Base-by-base conservation (phyloP, 164 flowering plant genomes). In the Sextonia rubra region DNA sequence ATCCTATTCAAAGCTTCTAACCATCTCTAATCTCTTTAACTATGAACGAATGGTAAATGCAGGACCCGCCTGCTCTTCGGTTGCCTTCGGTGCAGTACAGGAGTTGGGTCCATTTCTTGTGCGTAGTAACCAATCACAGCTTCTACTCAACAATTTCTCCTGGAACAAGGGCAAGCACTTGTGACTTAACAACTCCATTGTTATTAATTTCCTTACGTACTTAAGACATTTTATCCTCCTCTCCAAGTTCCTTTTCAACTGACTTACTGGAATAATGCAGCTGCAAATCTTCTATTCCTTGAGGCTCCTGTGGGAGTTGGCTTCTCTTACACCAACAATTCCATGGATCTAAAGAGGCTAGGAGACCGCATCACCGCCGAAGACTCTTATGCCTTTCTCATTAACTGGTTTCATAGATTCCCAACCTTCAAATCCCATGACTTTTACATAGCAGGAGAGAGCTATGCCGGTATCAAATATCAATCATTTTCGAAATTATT, bases 1-100 rank as follows among this genome's bases (percentile, higher is more conserved):
- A n/a, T n/a, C n/a, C n/a, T n/a, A n/a, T 30, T 32, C 9, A 32
- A 1, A 32, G 44, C 2, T 37, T 37, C 44, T 37, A 37, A 0
- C 0, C 11, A 37, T 37, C 44, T 37, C 11, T 37, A 37, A n/a
- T n/a, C n/a, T n/a, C n/a, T n/a, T n/a, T 26, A 12, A 20, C 20
- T 12, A n/a, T n/a, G n/a, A n/a, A n/a, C n/a, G n/a, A n/a, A n/a
- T n/a, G n/a, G n/a, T n/a, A n/a, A n/a, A n/a, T 75, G 79, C 82
- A 88, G 91, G 91, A 14, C 91, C 91, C 0, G 92, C 90, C 1
- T 88, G 92, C 75, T 88, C 92, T 5, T 88, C 92, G 2, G 26
- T 88, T 27, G 92, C 86, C 2, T 86, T 79, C 69, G 92, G 92
- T 67, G 92, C 89, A 62, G 83, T 83, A 3, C 86, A 80, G 71